phyloP scores from a whole-genome alignment of 768 basidiomycete genomes.

The Myochromella boudieri region DNA sequence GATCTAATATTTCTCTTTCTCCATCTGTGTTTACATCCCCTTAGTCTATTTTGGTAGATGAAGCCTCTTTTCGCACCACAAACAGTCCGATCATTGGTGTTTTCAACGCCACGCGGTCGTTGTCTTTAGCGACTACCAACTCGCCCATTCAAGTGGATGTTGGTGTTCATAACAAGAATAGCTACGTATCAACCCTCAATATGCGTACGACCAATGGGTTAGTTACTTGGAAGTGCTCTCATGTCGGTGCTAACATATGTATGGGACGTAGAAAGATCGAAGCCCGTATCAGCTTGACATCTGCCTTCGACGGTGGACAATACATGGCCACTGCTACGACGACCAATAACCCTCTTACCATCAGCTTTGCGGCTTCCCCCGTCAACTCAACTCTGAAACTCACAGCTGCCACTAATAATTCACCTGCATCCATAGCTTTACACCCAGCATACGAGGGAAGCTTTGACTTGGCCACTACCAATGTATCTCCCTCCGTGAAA shows the following conservation, averaged over 20 bases:
- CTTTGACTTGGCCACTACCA: conserved; percentile 23
- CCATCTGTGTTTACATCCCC: neutral
- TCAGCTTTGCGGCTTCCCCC: conserved; percentile 32
- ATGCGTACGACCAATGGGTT: conserved; percentile 45
- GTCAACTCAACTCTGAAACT: conserved; percentile 33
- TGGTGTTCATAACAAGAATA: conserved; percentile 28
- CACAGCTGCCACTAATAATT: conserved; percentile 31
- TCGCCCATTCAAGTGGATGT: conserved; percentile 38
- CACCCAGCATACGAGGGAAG: conserved; percentile 38
- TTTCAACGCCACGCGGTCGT: conserved; percentile 33
- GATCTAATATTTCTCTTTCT: neutral
- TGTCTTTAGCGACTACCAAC: conserved; percentile 42
- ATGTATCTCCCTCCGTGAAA: conserved; percentile 6
- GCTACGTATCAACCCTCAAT: conserved; percentile 22
- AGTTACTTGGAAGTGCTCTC: conserved; percentile 7
- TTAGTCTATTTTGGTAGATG: conserved; percentile 22
- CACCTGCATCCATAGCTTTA: conserved; percentile 29
- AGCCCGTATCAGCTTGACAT: conserved; percentile 29
- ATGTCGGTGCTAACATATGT: neutral
- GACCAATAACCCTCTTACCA: conserved; percentile 29
- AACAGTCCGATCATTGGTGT: conserved; percentile 42
- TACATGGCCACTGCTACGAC: conserved; percentile 33
- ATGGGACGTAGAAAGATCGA: conserved; percentile 29
- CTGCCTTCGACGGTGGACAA: conserved; percentile 27
- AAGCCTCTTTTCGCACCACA: conserved; percentile 20